Evolutionary conservation across 768 basidiomycete species (phyloP).

Genomic region (Jaapia argillacea): DNA sequence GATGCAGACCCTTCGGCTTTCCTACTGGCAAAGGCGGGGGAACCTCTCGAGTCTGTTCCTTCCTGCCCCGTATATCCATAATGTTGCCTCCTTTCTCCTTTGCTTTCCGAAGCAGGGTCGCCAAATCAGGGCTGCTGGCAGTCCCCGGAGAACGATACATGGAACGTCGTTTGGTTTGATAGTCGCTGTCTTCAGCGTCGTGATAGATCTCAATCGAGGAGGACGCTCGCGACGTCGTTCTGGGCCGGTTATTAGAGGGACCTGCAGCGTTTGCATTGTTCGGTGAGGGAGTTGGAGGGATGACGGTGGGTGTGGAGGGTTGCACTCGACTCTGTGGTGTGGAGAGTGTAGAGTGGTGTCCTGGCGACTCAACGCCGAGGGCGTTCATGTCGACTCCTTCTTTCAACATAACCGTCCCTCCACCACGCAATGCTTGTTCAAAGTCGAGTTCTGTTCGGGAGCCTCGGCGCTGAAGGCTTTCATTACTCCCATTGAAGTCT

Average conservation of each 20-base stretch:
- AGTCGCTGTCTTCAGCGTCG: slow-evolving; percentile 58
- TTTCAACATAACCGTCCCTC: slow-evolving; percentile 57
- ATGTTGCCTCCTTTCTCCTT: slow-evolving; percentile 53
- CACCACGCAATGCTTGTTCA: slow-evolving; percentile 59
- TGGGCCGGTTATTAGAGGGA: slow-evolving; percentile 20
- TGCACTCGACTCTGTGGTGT: slow-evolving; percentile 28
- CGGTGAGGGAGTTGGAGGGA: slow-evolving; percentile 62
- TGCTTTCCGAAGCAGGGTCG: slow-evolving; percentile 76
- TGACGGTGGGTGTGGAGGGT: slow-evolving; percentile 50
- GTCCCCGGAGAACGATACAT: slow-evolving; percentile 86
- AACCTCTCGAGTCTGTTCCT: slow-evolving; percentile 25
- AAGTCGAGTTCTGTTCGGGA: slow-evolving; percentile 78
- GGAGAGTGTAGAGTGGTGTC: slow-evolving; percentile 27
- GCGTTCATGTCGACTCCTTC: slow-evolving; percentile 64
- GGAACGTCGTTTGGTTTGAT: slow-evolving; percentile 69
- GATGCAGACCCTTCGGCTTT: slow-evolving; percentile 3
- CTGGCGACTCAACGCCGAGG: slow-evolving; percentile 44
- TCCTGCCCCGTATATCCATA: slow-evolving; percentile 21
- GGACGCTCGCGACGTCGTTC: slow-evolving; percentile 17
- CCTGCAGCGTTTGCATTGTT: slow-evolving; percentile 15
- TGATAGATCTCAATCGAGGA: slow-evolving; percentile 47
- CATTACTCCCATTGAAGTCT: slow-evolving; percentile 29
- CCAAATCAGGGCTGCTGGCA: slow-evolving; percentile 86
- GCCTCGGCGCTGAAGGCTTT: slow-evolving; percentile 34
- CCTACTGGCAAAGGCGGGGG: slow-evolving; percentile 34